A percentile compares a stretch with the other conserved stretches of the same genome.
phyloP scores from a whole-genome alignment of 306 rosid genomes.

The Dryas octopetala region DNA sequence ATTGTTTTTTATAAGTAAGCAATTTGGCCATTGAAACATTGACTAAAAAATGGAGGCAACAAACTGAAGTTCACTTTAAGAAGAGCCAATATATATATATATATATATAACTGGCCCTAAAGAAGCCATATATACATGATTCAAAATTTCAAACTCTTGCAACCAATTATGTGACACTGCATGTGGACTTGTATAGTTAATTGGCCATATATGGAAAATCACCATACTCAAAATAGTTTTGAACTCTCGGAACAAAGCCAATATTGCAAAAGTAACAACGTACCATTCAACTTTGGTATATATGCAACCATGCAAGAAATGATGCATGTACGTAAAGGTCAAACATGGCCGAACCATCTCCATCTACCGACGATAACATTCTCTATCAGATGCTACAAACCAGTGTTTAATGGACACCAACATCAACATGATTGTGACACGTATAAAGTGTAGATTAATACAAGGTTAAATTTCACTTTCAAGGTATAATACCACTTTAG shows the following conservation, averaged over 20 bases:
- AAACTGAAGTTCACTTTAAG: no score
- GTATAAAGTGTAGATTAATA: no score
- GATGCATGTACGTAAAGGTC: background rate
- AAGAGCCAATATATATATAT: no score
- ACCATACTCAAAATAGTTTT: background rate
- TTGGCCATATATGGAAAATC: no score
- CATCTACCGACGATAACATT: background rate
- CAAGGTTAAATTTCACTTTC: no score
- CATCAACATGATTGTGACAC: slow-evolving; percentile 1
- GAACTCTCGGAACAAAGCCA: background rate
- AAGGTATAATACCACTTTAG: no score
- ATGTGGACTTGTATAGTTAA: no score
- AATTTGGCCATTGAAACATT: background rate
- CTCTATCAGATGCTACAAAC: background rate
- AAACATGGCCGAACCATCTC: background rate
- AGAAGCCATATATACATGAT: no score
- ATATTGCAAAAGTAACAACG: background rate
- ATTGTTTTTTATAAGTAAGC: background rate
- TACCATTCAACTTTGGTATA: slow-evolving; percentile 10
- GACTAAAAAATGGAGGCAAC: no score
- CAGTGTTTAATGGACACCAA: background rate
- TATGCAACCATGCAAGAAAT: background rate
- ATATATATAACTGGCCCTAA: no score
- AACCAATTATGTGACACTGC: no score
- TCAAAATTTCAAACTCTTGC: no score